phyloP scores from a whole-genome alignment of 75 land plant species.

The Pinus albicaulis region DNA sequence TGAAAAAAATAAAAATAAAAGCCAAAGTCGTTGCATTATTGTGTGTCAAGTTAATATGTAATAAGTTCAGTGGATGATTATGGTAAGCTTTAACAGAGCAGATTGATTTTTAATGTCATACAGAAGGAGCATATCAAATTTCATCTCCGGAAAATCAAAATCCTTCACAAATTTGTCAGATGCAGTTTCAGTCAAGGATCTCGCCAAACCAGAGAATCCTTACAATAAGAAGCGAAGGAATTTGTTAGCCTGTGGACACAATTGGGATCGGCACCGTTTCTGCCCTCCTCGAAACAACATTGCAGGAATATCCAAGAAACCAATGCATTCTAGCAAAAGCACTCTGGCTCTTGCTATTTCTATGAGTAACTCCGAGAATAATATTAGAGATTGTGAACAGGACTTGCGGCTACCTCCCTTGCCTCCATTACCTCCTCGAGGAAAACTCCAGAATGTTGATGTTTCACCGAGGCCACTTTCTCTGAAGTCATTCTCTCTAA shows the following conservation, averaged over 20 bases:
- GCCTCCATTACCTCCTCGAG: conserved; percentile 17
- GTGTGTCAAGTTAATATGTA: too few relatives aligned
- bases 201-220: conserved; percentile 52
- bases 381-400: conserved; percentile 11
- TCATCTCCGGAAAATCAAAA: conserved; percentile 65
- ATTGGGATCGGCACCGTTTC: conserved; percentile 23
- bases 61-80: too few relatives aligned
- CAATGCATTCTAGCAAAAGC: conserved; percentile 24
- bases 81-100: neutral
- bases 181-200: conserved; percentile 34
- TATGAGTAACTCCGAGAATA: conserved; percentile 20
- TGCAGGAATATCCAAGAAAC: conserved; percentile 43
- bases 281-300: conserved; percentile 14
- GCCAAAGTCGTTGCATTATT: too few relatives aligned
- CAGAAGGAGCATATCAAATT: conserved; percentile 65
- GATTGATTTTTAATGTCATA: conserved; percentile 3
- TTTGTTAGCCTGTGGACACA: conserved; percentile 15
- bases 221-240: conserved; percentile 47
- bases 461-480: conserved; percentile 5
- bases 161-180: conserved; percentile 54
- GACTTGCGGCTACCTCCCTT: neutral
- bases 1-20: too few relatives aligned
- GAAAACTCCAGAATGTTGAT: conserved; percentile 11
- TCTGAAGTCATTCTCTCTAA: conserved; percentile 31
- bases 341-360: conserved; percentile 30